Base-by-base conservation (phyloP, 768 basidiomycete genomes). In the Termitomyces titanicus region DNA sequence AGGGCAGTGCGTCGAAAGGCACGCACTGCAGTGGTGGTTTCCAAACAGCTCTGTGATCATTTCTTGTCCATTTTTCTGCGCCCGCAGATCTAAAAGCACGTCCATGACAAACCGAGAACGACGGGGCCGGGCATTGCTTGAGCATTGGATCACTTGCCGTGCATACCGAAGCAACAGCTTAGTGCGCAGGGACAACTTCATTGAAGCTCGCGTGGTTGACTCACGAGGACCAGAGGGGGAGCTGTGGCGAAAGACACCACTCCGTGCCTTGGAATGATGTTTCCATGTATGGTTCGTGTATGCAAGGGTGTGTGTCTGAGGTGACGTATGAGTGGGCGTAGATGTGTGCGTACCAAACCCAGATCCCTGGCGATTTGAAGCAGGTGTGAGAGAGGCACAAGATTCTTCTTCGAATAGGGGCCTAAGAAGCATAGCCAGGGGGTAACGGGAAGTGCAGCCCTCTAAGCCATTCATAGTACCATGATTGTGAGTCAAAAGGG, bases 71-170 rank as follows among this genome's bases (percentile, higher is more conserved):
- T 60, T 61, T 47, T 64, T 62, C 57, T 57, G 27, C 27, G 51
- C 68, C 60, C 66, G 67, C 38, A 74, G 65, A 59, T 77, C 77
- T 53, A 82, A 69, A 57, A 80, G 66, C 53, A 78, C 63, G 62
- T 79, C 79, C 79, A 79, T 81, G 58, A 77, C 66, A 37, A 66
- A 77, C 59, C 66, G 70, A 45, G 59, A 70, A 31, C 64, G 68
- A 25, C 18, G 34, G 24, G 31, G 45, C 31, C 45, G 31, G 25
- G 39, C n/a, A 27, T 20, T n/a, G 48, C 65, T 62, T 61, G 70
- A 68, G 25, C 59, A 49, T 44, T 54, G 65, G 56, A 65, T 66
- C 24, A 57, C 59, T 38, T 70, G 66, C 44, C 65, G 65, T 52
- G 67, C 68, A 53, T 69, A 63, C 18, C 61, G 58, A 12, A 75